These are phyloP conservation scores for Fusarium begoniae DNA, from an alignment of 2,329 filamentous ascomycete species.

Conservation along the genomic window DNA sequence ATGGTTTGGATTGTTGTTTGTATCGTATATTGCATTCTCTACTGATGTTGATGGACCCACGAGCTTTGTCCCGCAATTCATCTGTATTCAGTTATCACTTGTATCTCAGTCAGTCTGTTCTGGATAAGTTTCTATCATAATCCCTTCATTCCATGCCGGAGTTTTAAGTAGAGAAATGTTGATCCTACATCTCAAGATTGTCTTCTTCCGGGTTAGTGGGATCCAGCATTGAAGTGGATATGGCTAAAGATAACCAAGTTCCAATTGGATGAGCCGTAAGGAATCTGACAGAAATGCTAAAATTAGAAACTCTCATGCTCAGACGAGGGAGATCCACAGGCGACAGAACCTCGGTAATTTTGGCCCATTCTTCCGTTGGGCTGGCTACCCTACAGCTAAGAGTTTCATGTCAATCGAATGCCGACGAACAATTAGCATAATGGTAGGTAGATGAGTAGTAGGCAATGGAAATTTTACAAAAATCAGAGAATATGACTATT, in stretches of 20 bases:
- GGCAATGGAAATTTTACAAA: rapidly evolving
- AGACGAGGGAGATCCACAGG: neutral
- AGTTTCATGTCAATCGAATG: rapidly evolving
- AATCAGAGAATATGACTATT: rapidly evolving
- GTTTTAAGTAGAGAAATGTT: neutral
- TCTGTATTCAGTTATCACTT: neutral
- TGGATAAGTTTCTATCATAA: neutral
- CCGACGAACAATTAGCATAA: neutral
- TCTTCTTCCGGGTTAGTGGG: neutral
- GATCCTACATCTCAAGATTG: neutral
- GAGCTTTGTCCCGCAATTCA: rapidly evolving
- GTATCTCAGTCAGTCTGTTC: no score
- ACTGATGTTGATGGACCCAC: no score
- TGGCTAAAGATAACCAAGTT: no score
- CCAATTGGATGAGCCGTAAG: neutral
- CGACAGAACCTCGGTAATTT: neutral
- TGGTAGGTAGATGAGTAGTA: rapidly evolving
- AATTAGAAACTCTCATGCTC: neutral
- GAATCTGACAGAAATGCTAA: neutral
- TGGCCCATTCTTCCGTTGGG: neutral
- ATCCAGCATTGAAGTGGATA: neutral
- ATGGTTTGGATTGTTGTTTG: no score
- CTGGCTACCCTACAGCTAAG: neutral
- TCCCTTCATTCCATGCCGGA: no score
- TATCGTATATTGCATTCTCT: neutral